These are phyloP conservation scores for Pulveroboletus frians DNA, from an alignment of 768 basidiomycete species.

Conservation along the genomic window DNA sequence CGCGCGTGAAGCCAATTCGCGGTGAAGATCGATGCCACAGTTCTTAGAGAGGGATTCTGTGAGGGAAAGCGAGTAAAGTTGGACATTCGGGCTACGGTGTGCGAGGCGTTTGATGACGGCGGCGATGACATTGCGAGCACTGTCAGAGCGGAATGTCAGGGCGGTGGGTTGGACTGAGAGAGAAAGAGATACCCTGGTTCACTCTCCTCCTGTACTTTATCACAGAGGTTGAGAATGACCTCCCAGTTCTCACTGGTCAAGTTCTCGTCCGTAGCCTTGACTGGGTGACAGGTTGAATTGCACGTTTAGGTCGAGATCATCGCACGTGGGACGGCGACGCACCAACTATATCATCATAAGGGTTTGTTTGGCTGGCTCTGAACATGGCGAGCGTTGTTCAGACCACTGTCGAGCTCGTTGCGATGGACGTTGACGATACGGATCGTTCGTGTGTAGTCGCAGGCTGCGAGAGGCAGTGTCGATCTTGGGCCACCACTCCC, in stretches of 20 bases:
- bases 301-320: constrained; percentile 3
- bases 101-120: constrained; percentile 84
- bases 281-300: constrained; percentile 38
- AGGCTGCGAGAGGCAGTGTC: constrained; percentile 30
- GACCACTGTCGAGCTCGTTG: constrained; percentile 6
- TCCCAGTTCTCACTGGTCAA: constrained; percentile 96
- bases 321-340: constrained; percentile 31
- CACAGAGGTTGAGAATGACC: constrained; percentile 87
- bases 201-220: constrained; percentile 91
- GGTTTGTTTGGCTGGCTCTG: constrained; percentile 57
- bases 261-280: constrained; percentile 97
- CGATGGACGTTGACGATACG: constrained; percentile 12
- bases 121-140: constrained; percentile 81
- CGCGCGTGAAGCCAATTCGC: constrained; percentile 83
- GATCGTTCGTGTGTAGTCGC: constrained; percentile 7
- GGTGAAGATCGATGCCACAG: constrained; percentile 71
- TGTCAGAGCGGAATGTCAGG: constrained; percentile 33
- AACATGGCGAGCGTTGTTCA: constrained; percentile 49
- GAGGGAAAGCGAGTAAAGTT: constrained; percentile 86
- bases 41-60: constrained; percentile 91
- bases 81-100: constrained; percentile 95
- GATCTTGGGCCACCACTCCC: constrained; percentile 5
- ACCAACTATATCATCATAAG: constrained; percentile 93
- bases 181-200: constrained; percentile 60
- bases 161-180: constrained; percentile 1